Evolutionary conservation across 2,329 filamentous ascomycete genomes (phyloP), one percentile per base, ranked within the genome.

Genomic region (Ampelomyces quisqualis): DNA sequence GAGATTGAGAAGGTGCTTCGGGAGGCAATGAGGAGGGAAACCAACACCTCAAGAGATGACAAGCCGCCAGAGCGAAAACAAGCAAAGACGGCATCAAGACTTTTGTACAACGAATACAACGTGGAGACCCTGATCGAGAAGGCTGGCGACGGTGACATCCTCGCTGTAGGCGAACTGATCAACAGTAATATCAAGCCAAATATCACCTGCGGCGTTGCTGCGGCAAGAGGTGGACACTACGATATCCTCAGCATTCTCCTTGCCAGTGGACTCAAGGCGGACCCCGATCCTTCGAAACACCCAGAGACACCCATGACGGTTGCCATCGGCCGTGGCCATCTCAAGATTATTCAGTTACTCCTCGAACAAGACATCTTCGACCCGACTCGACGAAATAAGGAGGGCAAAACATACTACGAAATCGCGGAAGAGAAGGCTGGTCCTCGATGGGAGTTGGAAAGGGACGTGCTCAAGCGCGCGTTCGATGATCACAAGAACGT

Each of bases 301-400:
- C 84, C 87, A 58, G 86, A 90, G 36, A 97, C 91, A 1, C 93
- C 93, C 1, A 94, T 98, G 76, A 79, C 96, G 24, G 90, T 90
- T 43, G 90, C 93, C 1, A 96, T 98, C 51, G 91, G 93, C 11
- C 86, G 91, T 54, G 81, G 81, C 4, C 93, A 95, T 57, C 78
- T 93, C 34, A 86, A 88, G 53, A 88, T 96, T 42, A 82, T 98
- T 30, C 80, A 86, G 42, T 73, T 95, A 8, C 77, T 96, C 6
- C 73, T 95, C 5, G 82, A 84, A 45, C 88, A 93, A 57, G 79
- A 80, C 33, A 76, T 77, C 18, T 96, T 97, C 63, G 85, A 98
- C 57, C 90, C 93, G 0, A 89, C 88, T 1, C 82, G 85, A 42
- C 76, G 74, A 20, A 78, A 84, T 18, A 84, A 83, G 53, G 83